These are phyloP conservation scores for Sugiyamaella qingdaonensis DNA, from an alignment of 805 yeast genomes.

Conservation along the genomic window DNA sequence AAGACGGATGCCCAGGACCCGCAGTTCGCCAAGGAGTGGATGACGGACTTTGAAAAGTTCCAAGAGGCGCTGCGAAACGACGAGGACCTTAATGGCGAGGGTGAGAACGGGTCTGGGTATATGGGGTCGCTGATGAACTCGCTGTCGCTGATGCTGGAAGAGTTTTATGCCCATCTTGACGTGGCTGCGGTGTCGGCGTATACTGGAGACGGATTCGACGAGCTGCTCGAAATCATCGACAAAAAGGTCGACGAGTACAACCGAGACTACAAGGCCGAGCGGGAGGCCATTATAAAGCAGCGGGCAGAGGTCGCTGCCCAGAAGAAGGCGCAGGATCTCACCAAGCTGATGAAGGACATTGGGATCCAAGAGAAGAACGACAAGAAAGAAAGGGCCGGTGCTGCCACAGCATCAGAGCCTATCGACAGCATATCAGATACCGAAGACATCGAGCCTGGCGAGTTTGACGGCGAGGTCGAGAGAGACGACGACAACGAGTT, in stretches of 20 bases:
- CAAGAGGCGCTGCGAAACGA: constrained; percentile 70
- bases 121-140: constrained; percentile 93
- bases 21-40: constrained; percentile 91
- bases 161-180: constrained; percentile 88
- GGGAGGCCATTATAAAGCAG: constrained; percentile 73
- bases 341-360: constrained; percentile 78
- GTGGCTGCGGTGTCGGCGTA: constrained; percentile 89
- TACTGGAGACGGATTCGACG: constrained; percentile 94
- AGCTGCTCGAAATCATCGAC: constrained; percentile 79
- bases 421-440: constrained; percentile 53
- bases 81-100: constrained; percentile 59
- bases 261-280: constrained; percentile 75
- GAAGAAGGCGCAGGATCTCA: constrained; percentile 66
- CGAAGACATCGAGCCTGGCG: constrained; percentile 45
- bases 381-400: constrained; percentile 50
- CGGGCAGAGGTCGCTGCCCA: constrained; percentile 71
- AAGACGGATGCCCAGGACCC: constrained; percentile 87
- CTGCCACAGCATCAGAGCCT: constrained; percentile 46
- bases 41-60: constrained; percentile 92
- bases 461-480: constrained; percentile 29
- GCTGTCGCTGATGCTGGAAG: constrained; percentile 93
- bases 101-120: constrained; percentile 69
- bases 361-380: constrained; percentile 49
- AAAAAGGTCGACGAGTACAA: constrained; percentile 84
- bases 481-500: constrained; percentile 26